These are phyloP conservation scores for Botrytis hyacinthi DNA, from an alignment of 2,329 filamentous ascomycete genomes.

Conservation along the genomic window DNA sequence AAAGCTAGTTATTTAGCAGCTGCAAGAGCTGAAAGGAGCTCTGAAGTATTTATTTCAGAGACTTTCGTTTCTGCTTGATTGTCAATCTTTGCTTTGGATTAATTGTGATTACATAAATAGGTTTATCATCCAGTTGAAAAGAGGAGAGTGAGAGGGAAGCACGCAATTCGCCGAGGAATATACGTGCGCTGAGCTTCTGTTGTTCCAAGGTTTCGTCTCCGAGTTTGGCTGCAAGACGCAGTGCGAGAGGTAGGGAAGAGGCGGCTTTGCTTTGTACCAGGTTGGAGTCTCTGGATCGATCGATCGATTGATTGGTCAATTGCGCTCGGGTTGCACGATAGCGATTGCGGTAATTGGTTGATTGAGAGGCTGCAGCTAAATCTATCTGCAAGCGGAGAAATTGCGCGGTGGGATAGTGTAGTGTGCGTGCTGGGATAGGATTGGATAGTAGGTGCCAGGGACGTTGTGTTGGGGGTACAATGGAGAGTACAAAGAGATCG, in stretches of 20 bases:
- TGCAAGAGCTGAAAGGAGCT: background rate
- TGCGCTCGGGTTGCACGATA: background rate
- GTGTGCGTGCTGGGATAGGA: background rate
- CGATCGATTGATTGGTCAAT: background rate
- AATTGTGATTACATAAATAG: background rate
- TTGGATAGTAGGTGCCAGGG: background rate
- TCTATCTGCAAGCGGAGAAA: background rate
- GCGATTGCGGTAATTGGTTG: background rate
- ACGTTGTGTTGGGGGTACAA: background rate
- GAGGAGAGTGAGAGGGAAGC: background rate
- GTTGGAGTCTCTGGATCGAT: background rate
- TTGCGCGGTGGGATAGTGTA: conserved; percentile 13
- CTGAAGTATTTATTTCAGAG: background rate
- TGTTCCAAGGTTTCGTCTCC: background rate
- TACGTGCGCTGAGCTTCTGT: background rate
- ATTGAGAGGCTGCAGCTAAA: background rate
- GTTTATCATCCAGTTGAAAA: background rate
- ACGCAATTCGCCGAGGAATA: background rate
- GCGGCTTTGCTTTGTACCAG: background rate
- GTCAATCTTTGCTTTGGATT: background rate
- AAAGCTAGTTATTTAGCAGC: background rate
- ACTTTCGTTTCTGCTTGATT: background rate
- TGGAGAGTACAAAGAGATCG: background rate
- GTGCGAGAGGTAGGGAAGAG: background rate
- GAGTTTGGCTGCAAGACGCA: background rate